Percentiles rank a stretch among this genome's conserved stretches.
Conservation (phyloP, 2,329 filamentous ascomycete genomes). For the Meredithiella fracta region DNA sequence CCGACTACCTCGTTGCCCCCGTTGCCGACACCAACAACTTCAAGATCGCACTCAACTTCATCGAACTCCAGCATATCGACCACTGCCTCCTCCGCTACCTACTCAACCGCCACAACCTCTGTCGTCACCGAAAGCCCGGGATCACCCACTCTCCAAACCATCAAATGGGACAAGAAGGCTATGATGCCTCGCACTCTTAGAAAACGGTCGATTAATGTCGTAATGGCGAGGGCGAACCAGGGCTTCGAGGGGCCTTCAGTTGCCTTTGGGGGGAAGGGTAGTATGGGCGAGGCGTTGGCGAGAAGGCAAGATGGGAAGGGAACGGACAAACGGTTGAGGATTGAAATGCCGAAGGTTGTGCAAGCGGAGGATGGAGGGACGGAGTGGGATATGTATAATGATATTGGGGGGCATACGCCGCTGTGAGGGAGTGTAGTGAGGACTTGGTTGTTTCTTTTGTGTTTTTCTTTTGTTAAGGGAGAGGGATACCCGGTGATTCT, state of each 20-base stretch:
- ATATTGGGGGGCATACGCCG: slow-evolving; percentile 24
- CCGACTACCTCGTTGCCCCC: neutral
- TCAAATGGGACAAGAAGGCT: neutral
- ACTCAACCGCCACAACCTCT: slow-evolving; percentile 11
- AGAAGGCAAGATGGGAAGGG: slow-evolving; percentile 4
- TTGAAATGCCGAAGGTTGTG: neutral
- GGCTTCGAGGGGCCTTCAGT: neutral
- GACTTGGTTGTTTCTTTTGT: neutral
- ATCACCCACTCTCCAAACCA: neutral
- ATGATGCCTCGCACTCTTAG: neutral
- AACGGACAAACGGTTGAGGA: slow-evolving; percentile 4
- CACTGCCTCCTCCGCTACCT: slow-evolving; percentile 5
- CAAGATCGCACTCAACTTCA: slow-evolving; percentile 12
- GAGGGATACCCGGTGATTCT: too few relatives aligned
- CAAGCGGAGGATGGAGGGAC: slow-evolving; percentile 19
- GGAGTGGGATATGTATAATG: slow-evolving; percentile 31
- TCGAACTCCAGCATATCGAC: slow-evolving; percentile 11
- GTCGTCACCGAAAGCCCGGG: slow-evolving; percentile 1
- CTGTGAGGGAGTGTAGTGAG: neutral
- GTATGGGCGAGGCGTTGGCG: neutral
- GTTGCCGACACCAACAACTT: slow-evolving; percentile 7
- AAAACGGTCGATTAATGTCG: neutral
- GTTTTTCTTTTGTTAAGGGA: neutral
- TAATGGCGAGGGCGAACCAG: neutral
- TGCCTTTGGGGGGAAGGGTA: neutral